Evolutionary conservation across 306 rosid genomes (phyloP).

Genomic region (Ceratonia siliqua): DNA sequence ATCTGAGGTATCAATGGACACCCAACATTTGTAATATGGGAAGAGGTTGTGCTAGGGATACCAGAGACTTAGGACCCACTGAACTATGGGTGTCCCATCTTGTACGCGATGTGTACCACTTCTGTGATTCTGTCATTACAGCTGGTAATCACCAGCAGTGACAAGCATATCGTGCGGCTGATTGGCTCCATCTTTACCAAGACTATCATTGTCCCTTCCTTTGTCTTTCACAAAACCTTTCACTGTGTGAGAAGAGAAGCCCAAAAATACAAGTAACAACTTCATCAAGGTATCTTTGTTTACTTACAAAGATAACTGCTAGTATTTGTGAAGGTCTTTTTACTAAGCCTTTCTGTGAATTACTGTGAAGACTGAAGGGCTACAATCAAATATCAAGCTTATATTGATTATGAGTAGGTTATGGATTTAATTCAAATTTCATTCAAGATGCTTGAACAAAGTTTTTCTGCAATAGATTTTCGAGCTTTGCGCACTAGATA

Average conservation of each 20-base stretch:
- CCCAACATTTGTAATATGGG: no score
- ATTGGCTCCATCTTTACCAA: conserved; percentile 18
- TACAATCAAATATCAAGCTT: background rate
- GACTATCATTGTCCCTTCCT: background rate
- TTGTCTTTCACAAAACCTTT: background rate
- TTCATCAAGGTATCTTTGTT: background rate
- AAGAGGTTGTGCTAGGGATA: no score
- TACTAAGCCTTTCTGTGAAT: no score
- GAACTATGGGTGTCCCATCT: conserved; percentile 27
- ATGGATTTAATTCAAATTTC: background rate
- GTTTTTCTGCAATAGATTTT: background rate
- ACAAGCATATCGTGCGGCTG: conserved; percentile 29
- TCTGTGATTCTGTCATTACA: conserved; percentile 32
- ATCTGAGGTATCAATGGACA: background rate
- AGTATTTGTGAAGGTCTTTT: background rate
- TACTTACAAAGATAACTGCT: background rate
- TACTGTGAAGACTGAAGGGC: background rate
- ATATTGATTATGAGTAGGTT: background rate
- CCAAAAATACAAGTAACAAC: background rate
- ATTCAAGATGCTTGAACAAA: background rate
- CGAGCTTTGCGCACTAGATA: background rate
- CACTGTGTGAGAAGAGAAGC: background rate
- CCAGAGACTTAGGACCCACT: conserved; percentile 31
- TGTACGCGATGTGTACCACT: conserved; percentile 39
- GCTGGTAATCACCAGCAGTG: conserved; percentile 28